Percentiles rank a stretch among this genome's conserved stretches.
phyloP scores from a whole-genome alignment of 306 rosid species.

The Cicer bijugum region DNA sequence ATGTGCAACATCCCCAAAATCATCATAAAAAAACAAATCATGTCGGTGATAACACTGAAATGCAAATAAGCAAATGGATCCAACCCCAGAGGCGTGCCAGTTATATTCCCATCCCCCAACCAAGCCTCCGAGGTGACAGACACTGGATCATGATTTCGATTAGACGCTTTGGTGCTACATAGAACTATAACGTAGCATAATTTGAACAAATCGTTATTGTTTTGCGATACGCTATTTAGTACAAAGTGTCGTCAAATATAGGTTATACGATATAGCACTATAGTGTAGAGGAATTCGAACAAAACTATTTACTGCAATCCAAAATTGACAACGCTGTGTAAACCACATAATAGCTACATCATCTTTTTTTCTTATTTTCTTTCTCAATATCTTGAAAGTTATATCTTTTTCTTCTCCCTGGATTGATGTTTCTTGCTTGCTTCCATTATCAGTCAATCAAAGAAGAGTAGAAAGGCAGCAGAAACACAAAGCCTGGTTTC shows the following conservation, averaged over 20 bases:
- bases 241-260: no score
- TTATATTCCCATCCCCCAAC: no score
- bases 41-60: not conserved
- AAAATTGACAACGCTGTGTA: not conserved
- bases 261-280: no score
- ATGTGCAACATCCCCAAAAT: not conserved
- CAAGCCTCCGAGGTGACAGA: no score
- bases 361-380: not conserved
- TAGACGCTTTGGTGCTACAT: no score
- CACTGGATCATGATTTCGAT: no score
- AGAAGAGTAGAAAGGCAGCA: slow-evolving; percentile 13
- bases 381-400: not conserved
- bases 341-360: not conserved
- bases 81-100: no score
- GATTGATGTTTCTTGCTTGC: not conserved
- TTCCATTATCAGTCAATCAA: slow-evolving; percentile 9
- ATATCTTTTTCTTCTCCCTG: not conserved
- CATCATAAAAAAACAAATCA: not conserved
- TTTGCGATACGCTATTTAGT: no score
- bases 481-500: not conserved
- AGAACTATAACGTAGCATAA: no score
- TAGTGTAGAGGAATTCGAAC: no score
- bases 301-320: no score
- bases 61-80: not conserved
- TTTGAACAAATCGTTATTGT: no score